Percentiles rank a stretch among this genome's conserved stretches.
Conservation (phyloP, 768 basidiomycete genomes). For the Podaxis rugospora region DNA sequence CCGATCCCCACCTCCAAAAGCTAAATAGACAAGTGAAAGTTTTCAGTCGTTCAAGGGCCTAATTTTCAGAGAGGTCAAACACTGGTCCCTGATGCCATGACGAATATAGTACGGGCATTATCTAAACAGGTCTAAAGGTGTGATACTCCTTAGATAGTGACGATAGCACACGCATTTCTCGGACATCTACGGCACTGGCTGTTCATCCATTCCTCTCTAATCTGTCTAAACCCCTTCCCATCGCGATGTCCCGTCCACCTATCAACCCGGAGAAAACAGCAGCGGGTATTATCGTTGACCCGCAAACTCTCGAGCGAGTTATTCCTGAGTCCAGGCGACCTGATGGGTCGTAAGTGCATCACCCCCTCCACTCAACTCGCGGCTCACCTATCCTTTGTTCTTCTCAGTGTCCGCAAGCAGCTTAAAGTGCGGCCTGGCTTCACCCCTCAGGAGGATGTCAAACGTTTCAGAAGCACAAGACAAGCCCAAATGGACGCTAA, state of each 20-base stretch:
- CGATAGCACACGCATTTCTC: background rate
- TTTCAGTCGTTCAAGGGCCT: background rate
- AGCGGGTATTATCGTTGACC: constrained; percentile 83
- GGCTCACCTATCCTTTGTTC: constrained; percentile 12
- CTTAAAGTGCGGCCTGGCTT: constrained; percentile 89
- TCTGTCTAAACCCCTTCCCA: constrained; percentile 6
- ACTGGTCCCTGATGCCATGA: background rate
- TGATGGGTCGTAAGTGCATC: constrained; percentile 75
- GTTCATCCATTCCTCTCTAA: constrained; percentile 5
- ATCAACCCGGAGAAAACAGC: constrained; percentile 65
- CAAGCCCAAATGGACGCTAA: constrained; percentile 69
- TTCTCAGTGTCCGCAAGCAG: constrained; percentile 74
- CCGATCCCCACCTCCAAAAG: background rate
- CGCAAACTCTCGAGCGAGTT: constrained; percentile 81
- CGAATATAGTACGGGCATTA: background rate
- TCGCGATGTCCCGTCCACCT: constrained; percentile 70
- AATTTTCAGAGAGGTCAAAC: too few species aligned
- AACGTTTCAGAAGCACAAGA: constrained; percentile 76
- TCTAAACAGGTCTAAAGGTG: background rate
- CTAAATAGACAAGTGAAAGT: background rate
- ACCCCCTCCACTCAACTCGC: constrained; percentile 13
- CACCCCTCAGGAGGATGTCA: constrained; percentile 91
- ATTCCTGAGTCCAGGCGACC: constrained; percentile 78
- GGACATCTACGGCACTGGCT: background rate
- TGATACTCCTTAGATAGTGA: background rate